Evolutionary conservation across 2,329 filamentous ascomycete genomes (phyloP), one percentile per base, ranked within the genome.

Genomic region (Sphaerostilbella broomeana): DNA sequence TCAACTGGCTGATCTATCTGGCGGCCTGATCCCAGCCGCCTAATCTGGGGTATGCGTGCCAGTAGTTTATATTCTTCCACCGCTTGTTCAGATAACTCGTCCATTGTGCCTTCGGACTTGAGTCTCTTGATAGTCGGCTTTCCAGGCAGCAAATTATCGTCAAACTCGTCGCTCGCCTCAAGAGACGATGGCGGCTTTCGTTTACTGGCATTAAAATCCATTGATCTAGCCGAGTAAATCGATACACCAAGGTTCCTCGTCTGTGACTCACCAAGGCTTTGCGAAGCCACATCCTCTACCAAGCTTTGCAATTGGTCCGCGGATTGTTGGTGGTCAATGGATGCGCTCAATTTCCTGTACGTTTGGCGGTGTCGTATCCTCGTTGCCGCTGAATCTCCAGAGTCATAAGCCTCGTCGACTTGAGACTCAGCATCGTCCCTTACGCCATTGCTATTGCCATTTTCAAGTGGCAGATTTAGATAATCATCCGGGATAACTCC

Each of bases 1-100:
- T 68, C 64, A 10, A 78, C 68, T 4, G 73, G 71, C 15, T 65
- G 61, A 48, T 81, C 75, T 27, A 80, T 75, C 47, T 75, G 72
- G 17, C 77, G 69, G n/a, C 66, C 67, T 0, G 73, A 75, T 20
- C 67, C 62, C 15, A 65, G 64, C 38, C 66, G 68, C 35, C 56
- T 57, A 34, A 77, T 63, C 16, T 68, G 67, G 15, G 75, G 70
- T 3, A 79, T 59, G 19, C 64, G 61, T 2, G 64, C 68, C 26
- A 76, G 60, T 11, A 77, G 56, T 25, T 56, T 61, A 35, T 62
- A 64, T 42, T 77, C 72, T 21, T 63, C 61, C 7, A 67, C 46
- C 2, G 62, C 52, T 10, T 61, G 54, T 15, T 63, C 55, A 6
- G 57, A 46, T 11, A 61, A 27, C 4, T 54, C 47, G 13, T 65